Base-by-base conservation (phyloP, 345 rosid species). In the Ceriops decandra region DNA sequence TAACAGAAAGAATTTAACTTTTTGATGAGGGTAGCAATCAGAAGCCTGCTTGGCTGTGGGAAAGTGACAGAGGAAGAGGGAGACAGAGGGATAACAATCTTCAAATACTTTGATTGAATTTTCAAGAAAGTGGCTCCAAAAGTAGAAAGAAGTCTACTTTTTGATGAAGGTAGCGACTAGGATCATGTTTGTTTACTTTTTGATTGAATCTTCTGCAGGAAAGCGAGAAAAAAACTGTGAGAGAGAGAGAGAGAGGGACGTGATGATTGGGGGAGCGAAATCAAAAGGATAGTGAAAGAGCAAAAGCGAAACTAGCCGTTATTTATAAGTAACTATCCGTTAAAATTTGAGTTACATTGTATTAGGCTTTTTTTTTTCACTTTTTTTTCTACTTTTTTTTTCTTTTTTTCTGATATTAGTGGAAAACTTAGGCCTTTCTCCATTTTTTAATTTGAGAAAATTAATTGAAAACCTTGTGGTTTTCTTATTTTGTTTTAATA, bases 261-360 rank as follows among this genome's bases (percentile, higher is more conserved):
- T 54, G 72, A 47, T 74, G 77, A 74, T 74, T 68, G 38, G 15
- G 67, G 27, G 17, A 20, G 24, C 31, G 10, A 28, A 47, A 56
- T 33, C 13, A 1, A 56, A 58, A 52, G 2, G 68, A 52, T 8
- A 20, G 67, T 24, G 36, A 56, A 38, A 33, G 66, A 5, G 16
- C 58, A 53, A 64, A 27, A 54, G 19, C 19, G 9, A n/a, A 69
- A 75, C 17, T 76, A 75, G 79, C 79, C 79, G 79, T 75, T 56
- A 8, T 75, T 69, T 59, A 70, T 69, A 70, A 70, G 51, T 52
- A 20, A 69, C 66, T 69, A 76, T 75, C 75, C 75, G 74, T 76
- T 76, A 67, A 56, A 13, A 26, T n/a, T 64, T 31, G 31, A 3
- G 59, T 8, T 15, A 21, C 28, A 13, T 11, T 56, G 24, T 24